Evolutionary conservation across 441 rosid genomes (phyloP).

Genomic region (Jatropha multifida): DNA sequence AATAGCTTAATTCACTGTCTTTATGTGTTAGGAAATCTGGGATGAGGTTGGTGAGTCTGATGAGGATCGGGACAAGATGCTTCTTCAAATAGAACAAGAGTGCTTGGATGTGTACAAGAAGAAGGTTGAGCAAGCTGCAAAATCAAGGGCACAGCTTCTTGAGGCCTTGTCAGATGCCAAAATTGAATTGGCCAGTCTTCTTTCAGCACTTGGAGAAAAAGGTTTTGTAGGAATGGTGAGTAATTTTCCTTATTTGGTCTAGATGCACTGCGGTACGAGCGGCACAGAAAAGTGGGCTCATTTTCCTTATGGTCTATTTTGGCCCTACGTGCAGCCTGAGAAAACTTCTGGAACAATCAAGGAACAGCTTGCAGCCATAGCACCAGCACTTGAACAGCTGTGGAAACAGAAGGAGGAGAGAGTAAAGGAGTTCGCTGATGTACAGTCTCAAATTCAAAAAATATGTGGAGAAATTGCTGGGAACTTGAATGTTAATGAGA

Average conservation of each 20-base stretch:
- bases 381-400: conserved; percentile 83
- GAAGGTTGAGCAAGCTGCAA: conserved; percentile 90
- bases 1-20: conserved; percentile 6
- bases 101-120: conserved; percentile 94
- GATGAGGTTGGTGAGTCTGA: conserved; percentile 98
- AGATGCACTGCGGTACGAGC: neutral
- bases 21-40: conserved; percentile 78
- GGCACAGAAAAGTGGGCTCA: neutral
- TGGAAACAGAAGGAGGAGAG: conserved; percentile 96
- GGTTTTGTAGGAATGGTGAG: conserved; percentile 66
- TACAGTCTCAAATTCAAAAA: conserved; percentile 85
- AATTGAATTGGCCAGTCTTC: conserved; percentile 76
- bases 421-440: conserved; percentile 78
- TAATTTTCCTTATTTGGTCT: conserved; percentile 17
- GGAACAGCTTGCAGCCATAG: conserved; percentile 92
- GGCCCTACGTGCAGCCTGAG: conserved; percentile 59
- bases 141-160: conserved; percentile 87
- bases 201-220: conserved; percentile 85
- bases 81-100: conserved; percentile 92
- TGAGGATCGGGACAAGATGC: conserved; percentile 84
- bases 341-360: conserved; percentile 83
- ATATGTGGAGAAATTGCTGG: conserved; percentile 93
- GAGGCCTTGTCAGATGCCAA: conserved; percentile 84
- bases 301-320: conserved; percentile 17
- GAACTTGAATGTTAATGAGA: conserved; percentile 47